Base-by-base conservation (phyloP, 805 yeast genomes). In the Brettanomyces naardenensis region DNA sequence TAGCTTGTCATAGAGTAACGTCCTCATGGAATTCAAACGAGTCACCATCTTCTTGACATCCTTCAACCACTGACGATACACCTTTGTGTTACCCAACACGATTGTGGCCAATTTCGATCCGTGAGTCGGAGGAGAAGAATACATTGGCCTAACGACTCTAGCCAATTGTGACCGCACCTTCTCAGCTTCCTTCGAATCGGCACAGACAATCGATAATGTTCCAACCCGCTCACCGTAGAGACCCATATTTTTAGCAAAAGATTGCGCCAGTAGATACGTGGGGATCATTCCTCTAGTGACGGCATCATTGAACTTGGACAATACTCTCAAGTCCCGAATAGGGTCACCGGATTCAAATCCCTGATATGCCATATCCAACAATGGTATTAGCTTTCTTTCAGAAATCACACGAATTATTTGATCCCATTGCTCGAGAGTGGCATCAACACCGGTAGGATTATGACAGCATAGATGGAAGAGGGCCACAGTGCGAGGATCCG, bases 381-480 rank as follows among this genome's bases (percentile, higher is more conserved):
- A 68, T 29, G 95, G 95, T 59, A 83, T 72, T 52, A 85, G 73
- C 31, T 71, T 64, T 56, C 75, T 73, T 35, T 66, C 58, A 49
- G 72, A 63, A 29, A 84, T 56, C 25, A 80, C 75, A 35, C 79
- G 75, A 51, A 84, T 68, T 28, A 90, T 84, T 58, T 71, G 62
- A 44, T 72, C 68, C 96, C 95, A 88, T 57, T 89, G 86, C 45
- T 76, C 84, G 20, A 64, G 61, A 14, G 86, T 76, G 44, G 95
- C 92, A 58, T 89, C 97, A 59, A 89, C 78, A 46, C 97, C 97
- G 15, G 97, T 90, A 39, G 97, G 97, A 68, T 89, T 90, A 67
- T 89, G 97, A 53, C 96, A 92, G 58, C 96, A 88, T 6, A 95
- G 95, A 61, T 89, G 97, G 43, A 89, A 71, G 40, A 89, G 68